Percentiles rank a stretch among this genome's conserved stretches.
Evolutionary conservation across 2,329 filamentous ascomycete species (phyloP).

Genomic region (Lasiodiplodia sp.): DNA sequence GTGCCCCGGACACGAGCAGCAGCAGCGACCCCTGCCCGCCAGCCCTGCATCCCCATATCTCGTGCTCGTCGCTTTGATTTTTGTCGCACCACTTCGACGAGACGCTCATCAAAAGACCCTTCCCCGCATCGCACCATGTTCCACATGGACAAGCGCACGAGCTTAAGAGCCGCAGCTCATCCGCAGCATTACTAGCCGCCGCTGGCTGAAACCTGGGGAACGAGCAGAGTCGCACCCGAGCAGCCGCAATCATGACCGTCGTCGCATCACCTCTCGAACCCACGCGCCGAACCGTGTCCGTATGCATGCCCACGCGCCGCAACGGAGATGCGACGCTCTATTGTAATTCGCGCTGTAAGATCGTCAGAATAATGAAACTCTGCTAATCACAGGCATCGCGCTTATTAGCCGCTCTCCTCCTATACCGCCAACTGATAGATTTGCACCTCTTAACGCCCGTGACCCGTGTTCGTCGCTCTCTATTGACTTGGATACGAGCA

Average conservation of each 20-base stretch:
- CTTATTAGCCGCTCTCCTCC: neutral
- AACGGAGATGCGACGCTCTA: neutral
- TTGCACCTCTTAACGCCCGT: neutral
- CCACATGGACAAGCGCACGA: neutral
- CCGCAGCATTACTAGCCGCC: neutral
- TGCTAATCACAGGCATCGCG: slow-evolving; percentile 10
- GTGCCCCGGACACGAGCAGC: slow-evolving; percentile 10
- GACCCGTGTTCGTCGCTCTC: neutral
- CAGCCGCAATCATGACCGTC: too few relatives aligned
- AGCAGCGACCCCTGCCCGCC: neutral
- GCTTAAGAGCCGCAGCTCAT: neutral
- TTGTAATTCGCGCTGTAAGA: slow-evolving; percentile 1
- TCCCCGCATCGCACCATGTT: slow-evolving; percentile 13
- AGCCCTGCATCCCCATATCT: slow-evolving; percentile 18
- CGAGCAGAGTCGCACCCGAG: neutral
- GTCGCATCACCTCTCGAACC: too few relatives aligned
- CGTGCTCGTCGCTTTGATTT: slow-evolving; percentile 2
- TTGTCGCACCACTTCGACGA: slow-evolving; percentile 3
- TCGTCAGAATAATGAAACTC: slow-evolving; percentile 15
- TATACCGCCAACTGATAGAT: neutral
- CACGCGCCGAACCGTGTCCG: neutral
- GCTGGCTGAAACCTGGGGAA: neutral
- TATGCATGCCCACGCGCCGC: neutral
- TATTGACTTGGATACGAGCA: neutral
- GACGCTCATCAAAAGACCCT: slow-evolving; percentile 4